Base-by-base conservation (phyloP, 2,329 filamentous ascomycete genomes). In the Hypoxylon rubiginosum region DNA sequence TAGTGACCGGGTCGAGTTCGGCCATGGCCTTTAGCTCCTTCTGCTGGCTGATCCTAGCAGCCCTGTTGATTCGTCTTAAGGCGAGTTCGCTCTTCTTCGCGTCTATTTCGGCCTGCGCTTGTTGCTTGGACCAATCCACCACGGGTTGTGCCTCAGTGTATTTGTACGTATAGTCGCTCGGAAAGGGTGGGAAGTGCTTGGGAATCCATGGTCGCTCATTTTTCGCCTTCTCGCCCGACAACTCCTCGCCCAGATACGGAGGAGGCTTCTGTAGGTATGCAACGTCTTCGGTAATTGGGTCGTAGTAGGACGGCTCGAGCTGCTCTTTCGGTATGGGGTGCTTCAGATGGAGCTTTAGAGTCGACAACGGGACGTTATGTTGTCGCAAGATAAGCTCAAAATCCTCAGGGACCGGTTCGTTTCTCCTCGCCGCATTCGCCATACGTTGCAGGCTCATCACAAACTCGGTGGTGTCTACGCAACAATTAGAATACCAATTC, bases 71-170 rank as follows among this genome's bases (percentile, higher is more conserved):
- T 7, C 85, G 80, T 28, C 88, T 80, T 3, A 91, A 79, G 1
- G 88, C 88, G 65, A 88, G 85, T 74, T 91, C 88, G 2, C 85
- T 88, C 67, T 89, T 87, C 70, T 88, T 85, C 8, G 88, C 86
- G 49, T 87, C 86, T 58, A 85, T 82, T 0, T 87, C 84, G 0
- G 88, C 88, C 43, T 88, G 85, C 57, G 88, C 84, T 24, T 88
- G 83, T 48, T 89, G 86, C 74, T 85, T 86, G 71, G 88, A 84
- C 0, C 86, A 85, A 36, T 71, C 71, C 8, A 57, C 39, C n/a
- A 54, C 56, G 10, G 57, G 54, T 28, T 75, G 60, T 34, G 84
- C 82, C 1, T 85, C 84, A 0, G 88, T 90, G 72, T 85, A 86
- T 41, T 83, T 85, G 77, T 90, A 91, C 3, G 88, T 90, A 71